Evolutionary conservation across 805 yeast species (phyloP).

Genomic region (Hanseniaspora thailandica): DNA sequence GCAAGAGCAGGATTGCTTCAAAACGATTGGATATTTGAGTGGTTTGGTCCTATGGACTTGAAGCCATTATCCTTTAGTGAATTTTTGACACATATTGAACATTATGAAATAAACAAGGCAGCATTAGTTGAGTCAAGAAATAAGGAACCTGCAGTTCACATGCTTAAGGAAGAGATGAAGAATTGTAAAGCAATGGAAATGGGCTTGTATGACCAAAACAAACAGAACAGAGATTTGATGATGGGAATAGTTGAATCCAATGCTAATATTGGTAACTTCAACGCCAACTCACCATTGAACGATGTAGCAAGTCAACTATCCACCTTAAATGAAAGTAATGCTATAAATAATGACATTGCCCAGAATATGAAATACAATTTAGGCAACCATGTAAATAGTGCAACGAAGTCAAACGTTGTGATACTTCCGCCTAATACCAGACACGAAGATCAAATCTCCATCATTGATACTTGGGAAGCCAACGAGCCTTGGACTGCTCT

Average conservation of each 20-base stretch:
- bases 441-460: constrained; percentile 21
- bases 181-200: constrained; percentile 16
- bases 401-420: background rate
- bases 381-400: background rate
- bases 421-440: constrained; percentile 13
- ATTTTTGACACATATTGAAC: constrained; percentile 28
- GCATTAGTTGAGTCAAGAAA: constrained; percentile 18
- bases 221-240: constrained; percentile 17
- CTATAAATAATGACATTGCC: no score
- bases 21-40: constrained; percentile 29
- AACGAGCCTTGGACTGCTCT: constrained; percentile 30
- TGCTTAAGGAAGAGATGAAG: constrained; percentile 14
- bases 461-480: constrained; percentile 25
- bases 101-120: constrained; percentile 21
- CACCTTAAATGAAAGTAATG: background rate
- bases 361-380: background rate
- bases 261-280: constrained; percentile 14
- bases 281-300: constrained; percentile 2
- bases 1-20: constrained; percentile 39
- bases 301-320: constrained; percentile 11
- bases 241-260: constrained; percentile 17
- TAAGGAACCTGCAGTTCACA: constrained; percentile 9
- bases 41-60: constrained; percentile 58
- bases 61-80: constrained; percentile 40
- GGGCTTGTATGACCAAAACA: constrained; percentile 16